Evolutionary conservation across 768 basidiomycete species (phyloP).

Genomic region (Naematelia encephala): DNA sequence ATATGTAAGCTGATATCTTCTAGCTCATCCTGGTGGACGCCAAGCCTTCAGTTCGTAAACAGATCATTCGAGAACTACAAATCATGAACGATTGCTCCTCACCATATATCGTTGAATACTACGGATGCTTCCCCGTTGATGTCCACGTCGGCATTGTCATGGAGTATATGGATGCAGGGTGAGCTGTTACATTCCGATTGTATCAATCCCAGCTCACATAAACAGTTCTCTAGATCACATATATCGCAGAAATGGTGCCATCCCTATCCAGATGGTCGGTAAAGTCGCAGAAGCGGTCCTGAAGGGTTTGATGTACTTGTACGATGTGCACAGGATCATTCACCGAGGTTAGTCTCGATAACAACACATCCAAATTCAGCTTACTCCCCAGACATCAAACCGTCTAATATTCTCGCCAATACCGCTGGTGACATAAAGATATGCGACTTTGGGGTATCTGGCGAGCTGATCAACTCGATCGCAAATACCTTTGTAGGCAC

Average conservation of each 20-base stretch:
- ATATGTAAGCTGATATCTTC: neutral
- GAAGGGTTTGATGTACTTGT: conserved; percentile 92
- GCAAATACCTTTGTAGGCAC: conserved; percentile 99
- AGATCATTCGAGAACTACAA: conserved; percentile 94
- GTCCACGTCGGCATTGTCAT: conserved; percentile 99
- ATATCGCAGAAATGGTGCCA: conserved; percentile 91
- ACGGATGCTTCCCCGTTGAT: conserved; percentile 92
- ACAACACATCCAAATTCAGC: neutral
- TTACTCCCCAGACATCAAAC: conserved; percentile 79
- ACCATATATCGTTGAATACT: conserved; percentile 91
- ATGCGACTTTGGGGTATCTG: conserved; percentile 98
- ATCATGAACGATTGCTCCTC: conserved; percentile 99
- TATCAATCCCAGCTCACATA: conserved; percentile 5
- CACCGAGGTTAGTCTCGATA: conserved; percentile 77
- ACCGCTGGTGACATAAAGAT: conserved; percentile 96
- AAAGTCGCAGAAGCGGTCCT: conserved; percentile 93
- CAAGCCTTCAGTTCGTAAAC: conserved; percentile 92
- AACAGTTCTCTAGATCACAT: conserved; percentile 81
- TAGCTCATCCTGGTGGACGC: conserved; percentile 51
- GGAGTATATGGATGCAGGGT: conserved; percentile 63
- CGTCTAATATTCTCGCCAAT: conserved; percentile 94
- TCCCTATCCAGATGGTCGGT: conserved; percentile 87
- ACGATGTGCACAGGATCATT: conserved; percentile 84
- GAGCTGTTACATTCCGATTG: conserved; percentile 8
- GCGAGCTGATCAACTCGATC: conserved; percentile 96